Conservation (phyloP, 2,329 filamentous ascomycete genomes). For the Aureobasidium sp. region DNA sequence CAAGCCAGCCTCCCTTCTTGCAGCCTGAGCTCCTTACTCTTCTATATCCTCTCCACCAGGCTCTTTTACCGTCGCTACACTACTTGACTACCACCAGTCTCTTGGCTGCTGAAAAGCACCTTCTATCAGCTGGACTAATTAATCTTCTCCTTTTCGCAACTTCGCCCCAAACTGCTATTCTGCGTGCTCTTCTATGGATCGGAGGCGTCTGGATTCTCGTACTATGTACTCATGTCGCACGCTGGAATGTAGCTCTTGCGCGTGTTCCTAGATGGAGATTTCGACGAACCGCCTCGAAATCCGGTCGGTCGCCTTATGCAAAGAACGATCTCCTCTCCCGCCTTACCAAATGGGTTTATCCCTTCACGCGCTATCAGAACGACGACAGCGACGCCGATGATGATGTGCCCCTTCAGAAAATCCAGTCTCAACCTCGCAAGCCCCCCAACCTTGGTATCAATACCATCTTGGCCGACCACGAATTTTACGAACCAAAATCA, state of each 20-base stretch:
- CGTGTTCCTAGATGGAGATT: conserved; percentile 80
- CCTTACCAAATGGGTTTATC: conserved; percentile 1
- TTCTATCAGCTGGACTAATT: conserved; percentile 74
- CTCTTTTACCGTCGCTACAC: conserved; percentile 63
- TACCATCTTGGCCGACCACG: neutral
- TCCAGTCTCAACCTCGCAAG: conserved; percentile 16
- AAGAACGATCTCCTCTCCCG: conserved; percentile 19
- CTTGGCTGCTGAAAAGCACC: conserved; percentile 75
- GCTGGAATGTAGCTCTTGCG: conserved; percentile 77
- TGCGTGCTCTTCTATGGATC: conserved; percentile 39
- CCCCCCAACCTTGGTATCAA: neutral
- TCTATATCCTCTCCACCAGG: conserved; percentile 77
- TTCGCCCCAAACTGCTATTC: conserved; percentile 46
- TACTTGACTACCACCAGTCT: conserved; percentile 84
- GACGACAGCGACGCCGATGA: conserved; percentile 42
- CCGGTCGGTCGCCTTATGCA: conserved; percentile 23
- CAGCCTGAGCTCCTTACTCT: conserved; percentile 53
- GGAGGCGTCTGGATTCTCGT: conserved; percentile 70
- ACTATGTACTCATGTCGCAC: conserved; percentile 63
- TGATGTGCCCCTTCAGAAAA: conserved; percentile 24
- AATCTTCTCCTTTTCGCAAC: conserved; percentile 69
- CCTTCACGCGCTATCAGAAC: conserved; percentile 11
- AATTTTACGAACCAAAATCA: conserved; percentile 8
- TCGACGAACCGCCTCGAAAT: neutral
- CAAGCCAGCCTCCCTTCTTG: conserved; percentile 24